Conservation (phyloP, 2,329 filamentous ascomycete genomes). For the Achaetomium macrosporum region DNA sequence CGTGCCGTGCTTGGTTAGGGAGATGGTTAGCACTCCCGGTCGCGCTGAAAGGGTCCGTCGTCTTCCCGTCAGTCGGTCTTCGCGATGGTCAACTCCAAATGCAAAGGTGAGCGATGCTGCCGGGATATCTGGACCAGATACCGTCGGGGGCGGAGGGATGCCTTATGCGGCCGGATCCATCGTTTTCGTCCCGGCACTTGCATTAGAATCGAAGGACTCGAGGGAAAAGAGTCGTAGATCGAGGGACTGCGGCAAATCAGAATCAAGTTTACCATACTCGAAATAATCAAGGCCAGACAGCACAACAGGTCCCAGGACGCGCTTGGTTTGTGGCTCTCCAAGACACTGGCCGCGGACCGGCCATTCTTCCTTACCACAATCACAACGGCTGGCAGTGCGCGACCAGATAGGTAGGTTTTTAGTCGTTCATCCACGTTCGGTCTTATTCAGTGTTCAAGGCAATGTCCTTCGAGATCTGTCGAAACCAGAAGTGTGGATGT, state of each 20-base stretch:
- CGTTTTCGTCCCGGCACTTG: too few species aligned
- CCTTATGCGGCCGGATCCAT: too few species aligned
- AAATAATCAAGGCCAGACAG: conserved; percentile 5
- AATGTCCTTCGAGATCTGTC: background rate
- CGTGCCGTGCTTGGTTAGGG: conserved; percentile 21
- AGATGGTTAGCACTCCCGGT: background rate
- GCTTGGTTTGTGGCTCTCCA: background rate
- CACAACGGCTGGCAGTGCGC: background rate
- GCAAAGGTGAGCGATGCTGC: too few species aligned
- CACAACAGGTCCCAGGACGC: too few species aligned
- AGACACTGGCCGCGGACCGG: conserved; percentile 3
- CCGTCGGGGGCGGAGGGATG: too few species aligned
- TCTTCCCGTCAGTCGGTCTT: conserved; percentile 6
- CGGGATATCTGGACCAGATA: too few species aligned
- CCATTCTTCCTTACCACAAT: background rate
- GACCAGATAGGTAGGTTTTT: too few species aligned
- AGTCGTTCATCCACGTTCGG: too few species aligned
- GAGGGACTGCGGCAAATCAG: too few species aligned
- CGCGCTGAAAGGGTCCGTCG: background rate
- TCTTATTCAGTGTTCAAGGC: too few species aligned
- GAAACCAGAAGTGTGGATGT: background rate
- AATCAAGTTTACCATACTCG: background rate
- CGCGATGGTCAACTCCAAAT: conserved; percentile 11
- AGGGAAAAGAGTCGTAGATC: too few species aligned
- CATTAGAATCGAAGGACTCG: too few species aligned